These are phyloP conservation scores for Malus hybrid DNA, from an alignment of 331 rosid genomes.

Conservation along the genomic window DNA sequence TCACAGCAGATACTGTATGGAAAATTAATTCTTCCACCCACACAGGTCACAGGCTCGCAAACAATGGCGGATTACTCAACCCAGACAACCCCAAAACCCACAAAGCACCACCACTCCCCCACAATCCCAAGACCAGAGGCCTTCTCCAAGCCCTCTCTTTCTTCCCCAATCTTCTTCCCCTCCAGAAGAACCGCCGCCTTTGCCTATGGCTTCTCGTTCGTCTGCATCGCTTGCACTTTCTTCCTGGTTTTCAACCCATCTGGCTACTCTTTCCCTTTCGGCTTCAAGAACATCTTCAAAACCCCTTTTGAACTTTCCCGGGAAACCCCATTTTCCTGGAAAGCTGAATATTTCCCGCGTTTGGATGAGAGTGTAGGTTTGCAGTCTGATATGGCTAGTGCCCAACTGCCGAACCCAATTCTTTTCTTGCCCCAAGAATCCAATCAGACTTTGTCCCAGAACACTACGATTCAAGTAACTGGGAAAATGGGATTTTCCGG, in stretches of 20 bases:
- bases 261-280: slow-evolving; percentile 37
- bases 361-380: not conserved
- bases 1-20: too few relatives aligned
- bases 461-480: not conserved
- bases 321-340: slow-evolving; percentile 8
- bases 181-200: slow-evolving; percentile 44
- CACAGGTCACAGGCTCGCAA: not conserved
- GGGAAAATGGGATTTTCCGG: not conserved
- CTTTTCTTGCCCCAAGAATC: not conserved
- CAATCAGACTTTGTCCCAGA: not conserved
- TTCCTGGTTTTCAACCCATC: slow-evolving; percentile 53
- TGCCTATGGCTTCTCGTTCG: slow-evolving; percentile 47
- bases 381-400: not conserved
- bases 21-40: too few relatives aligned
- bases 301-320: not conserved
- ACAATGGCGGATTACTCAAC: slow-evolving; percentile 7
- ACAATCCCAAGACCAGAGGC: slow-evolving; percentile 20
- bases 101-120: slow-evolving; percentile 6
- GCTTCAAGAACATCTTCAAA: slow-evolving; percentile 45
- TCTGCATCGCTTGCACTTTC: slow-evolving; percentile 47
- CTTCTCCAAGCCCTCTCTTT: slow-evolving; percentile 22
- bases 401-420: not conserved
- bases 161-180: slow-evolving; percentile 32
- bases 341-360: not conserved
- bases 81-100: not conserved